Evolutionary conservation across 2,329 filamentous ascomycete genomes (phyloP).

Genomic region (Didymella sp.): DNA sequence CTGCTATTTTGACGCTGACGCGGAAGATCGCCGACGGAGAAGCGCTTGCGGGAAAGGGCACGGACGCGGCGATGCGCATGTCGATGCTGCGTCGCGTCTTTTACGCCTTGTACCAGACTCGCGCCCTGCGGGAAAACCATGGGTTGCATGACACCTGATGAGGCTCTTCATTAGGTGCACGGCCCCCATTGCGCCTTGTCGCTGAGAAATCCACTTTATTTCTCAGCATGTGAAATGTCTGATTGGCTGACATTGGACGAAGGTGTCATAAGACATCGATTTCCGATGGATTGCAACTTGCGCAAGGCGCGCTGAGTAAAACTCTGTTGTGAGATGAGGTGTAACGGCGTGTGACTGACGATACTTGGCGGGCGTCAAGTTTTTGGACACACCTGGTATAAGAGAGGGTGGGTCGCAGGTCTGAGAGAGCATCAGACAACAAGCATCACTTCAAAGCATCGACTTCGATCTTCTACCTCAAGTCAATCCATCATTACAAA

Average conservation of each 20-base stretch:
- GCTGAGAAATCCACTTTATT: constrained; percentile 17
- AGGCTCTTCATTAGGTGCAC: constrained; percentile 15
- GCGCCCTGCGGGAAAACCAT: constrained; percentile 8
- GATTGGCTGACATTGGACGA: constrained; percentile 10
- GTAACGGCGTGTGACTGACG: constrained; percentile 21
- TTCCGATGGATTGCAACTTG: constrained; percentile 16
- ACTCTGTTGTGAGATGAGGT: constrained; percentile 20
- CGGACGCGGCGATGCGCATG: not conserved
- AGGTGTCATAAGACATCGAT: constrained; percentile 14
- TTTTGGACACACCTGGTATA: constrained; percentile 11
- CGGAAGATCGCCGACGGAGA: constrained; percentile 23
- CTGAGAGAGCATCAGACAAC: constrained; percentile 11
- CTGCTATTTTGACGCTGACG: constrained; percentile 3
- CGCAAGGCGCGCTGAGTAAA: constrained; percentile 20
- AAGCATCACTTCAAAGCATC: constrained; percentile 19
- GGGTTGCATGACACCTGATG: constrained; percentile 16
- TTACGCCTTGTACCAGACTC: constrained; percentile 2
- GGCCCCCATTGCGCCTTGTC: constrained; percentile 14
- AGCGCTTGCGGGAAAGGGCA: constrained; percentile 22
- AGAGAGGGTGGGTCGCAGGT: constrained; percentile 14
- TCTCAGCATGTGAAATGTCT: not conserved
- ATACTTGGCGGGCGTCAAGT: constrained; percentile 19
- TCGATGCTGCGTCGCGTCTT: not conserved
- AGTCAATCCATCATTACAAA: constrained; percentile 7
- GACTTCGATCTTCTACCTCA: constrained; percentile 6